Evolutionary conservation across 371 early-diverging fungal genomes (phyloP).

Genomic region (Apophysomyces elegans): DNA sequence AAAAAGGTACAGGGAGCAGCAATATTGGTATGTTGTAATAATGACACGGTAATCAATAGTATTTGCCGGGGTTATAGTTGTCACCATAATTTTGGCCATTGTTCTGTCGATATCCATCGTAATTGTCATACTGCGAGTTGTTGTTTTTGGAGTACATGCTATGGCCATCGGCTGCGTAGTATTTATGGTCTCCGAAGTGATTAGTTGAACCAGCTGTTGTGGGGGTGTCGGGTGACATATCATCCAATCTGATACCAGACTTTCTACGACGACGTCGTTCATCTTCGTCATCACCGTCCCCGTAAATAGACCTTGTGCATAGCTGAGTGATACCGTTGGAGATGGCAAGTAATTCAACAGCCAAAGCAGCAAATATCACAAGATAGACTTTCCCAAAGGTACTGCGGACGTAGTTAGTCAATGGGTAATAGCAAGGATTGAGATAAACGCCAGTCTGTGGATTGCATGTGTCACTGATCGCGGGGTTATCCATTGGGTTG

Average conservation of each 20-base stretch:
- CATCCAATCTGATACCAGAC: conserved; percentile 52
- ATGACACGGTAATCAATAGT: not conserved
- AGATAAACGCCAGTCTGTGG: conserved; percentile 18
- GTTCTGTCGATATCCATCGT: conserved; percentile 18
- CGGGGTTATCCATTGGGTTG: conserved; percentile 35
- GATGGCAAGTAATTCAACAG: conserved; percentile 44
- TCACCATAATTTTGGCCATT: conserved; percentile 1
- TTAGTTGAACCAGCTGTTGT: conserved; percentile 34
- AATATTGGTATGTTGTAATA: conserved; percentile 1
- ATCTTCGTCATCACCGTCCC: conserved; percentile 38
- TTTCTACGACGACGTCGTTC: conserved; percentile 51
- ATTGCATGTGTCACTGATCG: conserved; percentile 28
- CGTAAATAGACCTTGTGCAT: conserved; percentile 33
- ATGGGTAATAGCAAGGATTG: conserved; percentile 33
- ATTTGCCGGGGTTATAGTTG: conserved; percentile 4
- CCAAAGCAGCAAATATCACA: conserved; percentile 45
- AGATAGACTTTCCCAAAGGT: conserved; percentile 43
- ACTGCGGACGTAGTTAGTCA: conserved; percentile 27
- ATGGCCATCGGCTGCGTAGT: conserved; percentile 10
- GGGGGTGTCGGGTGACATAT: conserved; percentile 45
- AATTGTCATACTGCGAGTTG: conserved; percentile 10
- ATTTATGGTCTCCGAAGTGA: conserved; percentile 17
- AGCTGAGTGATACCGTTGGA: conserved; percentile 48
- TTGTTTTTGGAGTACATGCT: conserved; percentile 13
- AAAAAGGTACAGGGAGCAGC: conserved; percentile 5